A percentile compares a stretch with the other conserved stretches of the same genome.
These are phyloP conservation scores for Acrocalymma vagum DNA, from an alignment of 2,329 filamentous ascomycete species.

Conservation along the genomic window DNA sequence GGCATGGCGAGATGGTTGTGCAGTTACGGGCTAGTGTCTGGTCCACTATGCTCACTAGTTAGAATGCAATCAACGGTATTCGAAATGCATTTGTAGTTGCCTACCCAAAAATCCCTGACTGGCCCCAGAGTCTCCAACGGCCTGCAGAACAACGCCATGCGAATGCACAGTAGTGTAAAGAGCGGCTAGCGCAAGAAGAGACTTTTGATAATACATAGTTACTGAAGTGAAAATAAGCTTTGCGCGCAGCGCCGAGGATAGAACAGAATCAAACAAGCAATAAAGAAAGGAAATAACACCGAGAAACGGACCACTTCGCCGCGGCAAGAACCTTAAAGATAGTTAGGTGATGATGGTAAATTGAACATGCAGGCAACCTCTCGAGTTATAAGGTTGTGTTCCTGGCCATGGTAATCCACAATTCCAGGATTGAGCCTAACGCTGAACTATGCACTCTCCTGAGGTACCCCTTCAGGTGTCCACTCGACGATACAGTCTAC, in stretches of 20 bases:
- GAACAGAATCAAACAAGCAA: constrained; percentile 27
- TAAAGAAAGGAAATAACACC: constrained; percentile 22
- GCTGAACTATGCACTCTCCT: constrained; percentile 5
- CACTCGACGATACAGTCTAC: constrained; percentile 33
- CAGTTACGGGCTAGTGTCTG: constrained; percentile 45
- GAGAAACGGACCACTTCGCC: too few relatives aligned
- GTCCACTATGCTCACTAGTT: constrained; percentile 32
- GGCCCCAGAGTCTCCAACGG: constrained; percentile 34
- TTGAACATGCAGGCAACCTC: constrained; percentile 1
- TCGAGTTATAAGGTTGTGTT: constrained; percentile 29
- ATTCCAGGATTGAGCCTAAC: not conserved
- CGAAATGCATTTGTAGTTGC: not conserved
- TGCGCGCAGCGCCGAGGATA: constrained; percentile 37
- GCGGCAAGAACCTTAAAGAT: constrained; percentile 11
- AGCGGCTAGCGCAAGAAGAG: constrained; percentile 39
- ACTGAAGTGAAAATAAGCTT: constrained; percentile 15
- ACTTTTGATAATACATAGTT: constrained; percentile 35
- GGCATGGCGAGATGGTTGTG: constrained; percentile 47
- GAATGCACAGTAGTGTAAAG: constrained; percentile 36
- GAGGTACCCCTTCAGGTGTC: constrained; percentile 22
- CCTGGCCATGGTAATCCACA: too few relatives aligned
- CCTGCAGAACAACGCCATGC: constrained; percentile 40
- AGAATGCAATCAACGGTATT: constrained; percentile 1
- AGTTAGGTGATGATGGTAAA: constrained; percentile 11
- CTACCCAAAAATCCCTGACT: constrained; percentile 44